Base-by-base conservation (phyloP, 306 rosid genomes). In the Ziziphus jujuba region DNA sequence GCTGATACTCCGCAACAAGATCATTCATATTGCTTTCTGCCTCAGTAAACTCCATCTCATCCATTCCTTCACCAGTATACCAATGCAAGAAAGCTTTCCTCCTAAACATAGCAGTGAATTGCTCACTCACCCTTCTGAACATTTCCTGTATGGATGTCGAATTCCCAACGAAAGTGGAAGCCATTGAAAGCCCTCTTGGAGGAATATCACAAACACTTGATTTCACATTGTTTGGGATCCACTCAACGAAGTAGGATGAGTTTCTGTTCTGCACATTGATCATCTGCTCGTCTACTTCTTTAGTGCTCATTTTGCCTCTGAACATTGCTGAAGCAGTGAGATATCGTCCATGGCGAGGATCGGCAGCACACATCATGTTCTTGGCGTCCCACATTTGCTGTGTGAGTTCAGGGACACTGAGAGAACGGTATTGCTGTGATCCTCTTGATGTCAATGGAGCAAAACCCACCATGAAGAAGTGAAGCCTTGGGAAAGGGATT, bases 41-140 rank as follows among this genome's bases (percentile, higher is more conserved):
- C 66, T 86, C 88, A 4, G 87, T 86, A 16, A 86, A 86, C 72
- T 86, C 91, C 91, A 86, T 79, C 76, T 83, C 91, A 66, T 86
- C 91, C 91, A 86, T 86, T 67, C 91, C 91, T 79, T 86, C 91
- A 57, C 87, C 91, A 2, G 91, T 86, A 19, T 86, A 86, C 91
- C 91, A 86, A 25, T 86, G 91, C 92, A 88, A 88, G 85, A 88
- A 88, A 31, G 95, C 95, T 74, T 88, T 88, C 77, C 91, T 85
- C 68, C 91, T 81, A 72, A 88, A n/a, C n/a, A n/a, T n/a, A n/a
- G n/a, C n/a, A n/a, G n/a, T n/a, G n/a, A n/a, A n/a, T n/a, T n/a
- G n/a, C 75, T 86, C 91, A 22, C 96, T 78, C 57, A 89, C 91
- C 72, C 96, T 84, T 67, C 90, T 73, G 70, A 89, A 89, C 91